Base-by-base conservation (phyloP, 2,329 filamentous ascomycete species). In the Emericellopsis cladophorae region DNA sequence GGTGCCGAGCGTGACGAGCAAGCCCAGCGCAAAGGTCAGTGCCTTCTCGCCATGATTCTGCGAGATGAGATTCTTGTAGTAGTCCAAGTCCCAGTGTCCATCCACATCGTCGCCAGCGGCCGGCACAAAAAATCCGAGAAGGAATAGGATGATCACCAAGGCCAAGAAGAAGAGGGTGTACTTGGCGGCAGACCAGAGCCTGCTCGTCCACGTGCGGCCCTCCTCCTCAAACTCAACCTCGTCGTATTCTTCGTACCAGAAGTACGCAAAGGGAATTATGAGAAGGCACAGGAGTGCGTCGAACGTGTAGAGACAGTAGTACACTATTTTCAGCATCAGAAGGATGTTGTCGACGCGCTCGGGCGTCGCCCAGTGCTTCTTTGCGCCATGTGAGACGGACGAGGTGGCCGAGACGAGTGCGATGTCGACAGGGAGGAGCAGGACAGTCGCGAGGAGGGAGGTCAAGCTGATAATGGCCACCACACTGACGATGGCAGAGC, bases 231-330 rank as follows among this genome's bases (percentile, higher is more conserved):
- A 74, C 45, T 88, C 88, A 16, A 90, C 81, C 62, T 95, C 88
- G 53, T 95, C 90, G 49, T 94, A 94, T 60, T 96, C 92, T 59
- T 98, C 92, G 54, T 94, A 92, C 79, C 84, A 95, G 59, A 98
- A 98, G 66, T 98, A 98, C 37, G 89, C 83, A 56, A 98, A 98
- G 0, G 92, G 92, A 16, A 96, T 83, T 36, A 95, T 75, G 15
- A 96, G 59, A 36, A 98, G 69, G 55, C 92, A 98, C 10, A 98
- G 75, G 6, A 95, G 58, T 1, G 88, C 85, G 59, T 98, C 92
- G 49, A 95, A 67, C 51, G 85, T 92, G 66, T 96, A 98, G 1
- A 98, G 72, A 1, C 79, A 72, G 61, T 96, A 96, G 65, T 98
- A 98, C 43, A 95, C 83, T 44, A 93, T 74, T 58, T 85, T 85